Percentiles rank a stretch among this genome's conserved stretches.
These are phyloP conservation scores for Arthrinium puccinioides DNA, from an alignment of 2,329 filamentous ascomycete species.

Conservation along the genomic window DNA sequence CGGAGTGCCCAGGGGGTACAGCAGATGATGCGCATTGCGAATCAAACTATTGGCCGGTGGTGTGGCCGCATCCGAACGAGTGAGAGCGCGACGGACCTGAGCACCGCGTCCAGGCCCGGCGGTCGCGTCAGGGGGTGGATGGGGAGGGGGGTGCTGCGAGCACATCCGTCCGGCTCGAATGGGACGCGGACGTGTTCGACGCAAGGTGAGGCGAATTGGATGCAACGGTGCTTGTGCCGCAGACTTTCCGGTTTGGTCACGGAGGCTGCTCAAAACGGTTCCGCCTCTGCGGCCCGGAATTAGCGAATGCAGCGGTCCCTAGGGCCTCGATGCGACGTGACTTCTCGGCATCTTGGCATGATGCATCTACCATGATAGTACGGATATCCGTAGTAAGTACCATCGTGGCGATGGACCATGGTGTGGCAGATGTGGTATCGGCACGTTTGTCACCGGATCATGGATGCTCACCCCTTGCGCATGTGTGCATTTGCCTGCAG, in stretches of 20 bases:
- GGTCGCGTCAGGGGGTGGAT: not conserved
- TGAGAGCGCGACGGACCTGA: not conserved
- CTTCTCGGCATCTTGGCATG: too few relatives aligned
- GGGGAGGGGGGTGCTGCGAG: not conserved
- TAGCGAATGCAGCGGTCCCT: too few relatives aligned
- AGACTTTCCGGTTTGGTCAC: slow-evolving; percentile 1
- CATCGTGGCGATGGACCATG: too few relatives aligned
- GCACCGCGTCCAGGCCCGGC: too few relatives aligned
- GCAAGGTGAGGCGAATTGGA: not conserved
- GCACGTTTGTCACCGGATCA: too few relatives aligned
- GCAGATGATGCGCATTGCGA: not conserved
- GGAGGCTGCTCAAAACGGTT: not conserved
- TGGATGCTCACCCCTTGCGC: too few relatives aligned
- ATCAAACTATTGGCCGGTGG: not conserved
- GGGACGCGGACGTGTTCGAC: not conserved
- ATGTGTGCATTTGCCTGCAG: too few relatives aligned
- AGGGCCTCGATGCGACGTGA: too few relatives aligned
- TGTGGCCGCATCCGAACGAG: not conserved
- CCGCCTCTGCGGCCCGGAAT: slow-evolving; percentile 1
- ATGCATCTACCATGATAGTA: too few relatives aligned
- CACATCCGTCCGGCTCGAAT: not conserved
- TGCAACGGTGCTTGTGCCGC: not conserved
- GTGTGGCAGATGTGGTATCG: too few relatives aligned
- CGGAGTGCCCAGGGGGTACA: not conserved
- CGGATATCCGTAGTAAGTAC: too few relatives aligned